These are phyloP conservation scores for Lodderomyces oxycetoniae DNA, from an alignment of 1,139 yeast species.

Conservation along the genomic window DNA sequence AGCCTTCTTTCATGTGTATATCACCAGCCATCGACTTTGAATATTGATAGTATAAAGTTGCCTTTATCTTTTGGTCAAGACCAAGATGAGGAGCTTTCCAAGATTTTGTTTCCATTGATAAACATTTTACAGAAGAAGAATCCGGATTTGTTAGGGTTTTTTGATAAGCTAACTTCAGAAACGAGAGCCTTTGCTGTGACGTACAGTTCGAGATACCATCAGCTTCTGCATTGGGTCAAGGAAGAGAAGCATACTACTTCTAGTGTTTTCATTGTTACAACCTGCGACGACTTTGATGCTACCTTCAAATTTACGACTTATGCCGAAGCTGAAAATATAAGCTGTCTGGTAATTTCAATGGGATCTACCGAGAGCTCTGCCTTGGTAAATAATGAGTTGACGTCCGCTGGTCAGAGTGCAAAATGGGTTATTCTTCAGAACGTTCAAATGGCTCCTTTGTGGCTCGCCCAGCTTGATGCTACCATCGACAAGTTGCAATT, in stretches of 20 bases:
- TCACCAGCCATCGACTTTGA: no score
- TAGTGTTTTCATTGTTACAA: background rate
- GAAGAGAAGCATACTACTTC: slow-evolving; percentile 10
- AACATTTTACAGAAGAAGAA: background rate
- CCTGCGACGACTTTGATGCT: slow-evolving; percentile 58
- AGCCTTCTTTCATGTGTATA: no score
- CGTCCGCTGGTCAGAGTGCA: slow-evolving; percentile 41
- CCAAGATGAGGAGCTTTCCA: background rate
- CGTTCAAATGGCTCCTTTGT: slow-evolving; percentile 62
- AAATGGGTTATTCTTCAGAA: slow-evolving; percentile 76
- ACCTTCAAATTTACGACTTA: slow-evolving; percentile 48
- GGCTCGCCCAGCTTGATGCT: slow-evolving; percentile 57
- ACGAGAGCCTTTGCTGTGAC: background rate
- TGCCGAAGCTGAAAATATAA: slow-evolving; percentile 25
- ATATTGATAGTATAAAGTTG: no score
- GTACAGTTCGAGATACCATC: background rate
- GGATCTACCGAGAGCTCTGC: slow-evolving; percentile 69
- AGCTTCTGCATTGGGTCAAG: background rate
- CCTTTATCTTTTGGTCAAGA: background rate
- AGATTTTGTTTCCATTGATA: background rate
- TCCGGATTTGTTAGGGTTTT: background rate
- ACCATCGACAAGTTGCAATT: slow-evolving; percentile 26
- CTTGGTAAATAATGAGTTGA: slow-evolving; percentile 53
- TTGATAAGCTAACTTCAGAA: background rate
- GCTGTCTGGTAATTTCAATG: slow-evolving; percentile 53